Evolutionary conservation across 371 early-diverging fungal species (phyloP), one percentile per base, ranked within the genome.

Genomic region (Dentiscutata heterogama): DNA sequence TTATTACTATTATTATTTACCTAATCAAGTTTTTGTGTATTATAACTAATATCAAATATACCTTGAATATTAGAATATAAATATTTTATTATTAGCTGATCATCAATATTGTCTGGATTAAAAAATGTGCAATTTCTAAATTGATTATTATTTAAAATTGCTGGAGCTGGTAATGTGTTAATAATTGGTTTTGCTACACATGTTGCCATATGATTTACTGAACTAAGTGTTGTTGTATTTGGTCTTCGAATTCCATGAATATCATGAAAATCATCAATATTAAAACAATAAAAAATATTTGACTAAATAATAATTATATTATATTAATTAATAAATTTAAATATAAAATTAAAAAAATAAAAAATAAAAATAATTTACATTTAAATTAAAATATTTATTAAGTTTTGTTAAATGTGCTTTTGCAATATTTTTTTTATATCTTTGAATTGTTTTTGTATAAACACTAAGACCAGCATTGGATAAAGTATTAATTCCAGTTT

Each of bases 261-360:
- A n/a, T 35, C 18, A 68, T 68, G 68, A 20, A 25, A 42, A 68
- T 68, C 68, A 68, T 68, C 42, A 68, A 68, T 0, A 68, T 68
- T 68, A 42, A 20, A 42, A 14, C 13, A 11, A 68, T 25, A 42
- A 20, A 68, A 68, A 5, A 31, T 20, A 68, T 46, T 18, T 25
- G 5, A 20, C 68, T 68, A 46, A 68, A 6, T n/a, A 53, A 53
- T 53, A 10, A 53, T 10, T 53, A 53, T 10, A 10, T 53, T 53
- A 10, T 53, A 53, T 53, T 10, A 53, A 10, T 53, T 53, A 53
- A 53, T 10, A n/a, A n/a, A n/a, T n/a, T n/a, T n/a, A n/a, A n/a
- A n/a, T n/a, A n/a, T n/a, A n/a, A n/a, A n/a, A n/a, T n/a, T n/a
- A n/a, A n/a, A n/a, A n/a, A n/a, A n/a, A n/a, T n/a, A n/a, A n/a